Conservation (phyloP, 208 protist genomes). For the Acanthamoeba divionensis region DNA sequence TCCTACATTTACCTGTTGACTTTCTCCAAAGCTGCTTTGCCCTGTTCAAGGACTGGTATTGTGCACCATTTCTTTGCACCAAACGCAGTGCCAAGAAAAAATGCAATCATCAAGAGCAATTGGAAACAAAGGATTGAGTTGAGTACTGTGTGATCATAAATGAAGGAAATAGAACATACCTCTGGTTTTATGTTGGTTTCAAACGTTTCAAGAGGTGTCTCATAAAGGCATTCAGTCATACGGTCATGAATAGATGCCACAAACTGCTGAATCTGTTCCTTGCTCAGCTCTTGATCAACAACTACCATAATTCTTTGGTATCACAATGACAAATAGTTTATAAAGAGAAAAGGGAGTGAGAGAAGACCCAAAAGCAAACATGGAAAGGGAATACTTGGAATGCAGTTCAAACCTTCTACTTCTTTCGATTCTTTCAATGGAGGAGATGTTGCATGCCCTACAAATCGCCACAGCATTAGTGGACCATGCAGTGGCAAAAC, state of each 20-base stretch:
- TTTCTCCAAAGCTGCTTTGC: constrained; percentile 67
- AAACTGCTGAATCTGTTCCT: background rate
- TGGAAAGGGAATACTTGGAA: too few relatives aligned
- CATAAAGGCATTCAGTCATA: constrained; percentile 81
- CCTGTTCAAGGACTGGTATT: constrained; percentile 72
- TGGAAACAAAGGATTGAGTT: background rate
- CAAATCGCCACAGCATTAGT: constrained; percentile 80
- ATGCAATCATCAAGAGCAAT: background rate
- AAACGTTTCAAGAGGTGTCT: constrained; percentile 60
- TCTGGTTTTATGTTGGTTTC: constrained; percentile 49
- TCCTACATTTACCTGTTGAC: constrained; percentile 58
- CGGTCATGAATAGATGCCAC: constrained; percentile 71
- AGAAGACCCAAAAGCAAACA: too few relatives aligned
- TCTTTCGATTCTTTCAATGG: constrained; percentile 73
- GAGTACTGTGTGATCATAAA: background rate
- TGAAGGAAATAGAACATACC: background rate
- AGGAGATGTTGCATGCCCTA: constrained; percentile 62
- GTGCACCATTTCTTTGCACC: constrained; percentile 54
- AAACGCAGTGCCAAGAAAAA: too few relatives aligned
- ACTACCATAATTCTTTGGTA: background rate
- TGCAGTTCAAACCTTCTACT: constrained; percentile 63
- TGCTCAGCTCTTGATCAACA: background rate
- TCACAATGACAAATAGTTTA: too few relatives aligned
- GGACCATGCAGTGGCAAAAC: constrained; percentile 80
- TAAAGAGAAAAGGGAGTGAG: too few relatives aligned